Evolutionary conservation across 345 rosid genomes (phyloP).

Genomic region (Fremontodendron californicum): DNA sequence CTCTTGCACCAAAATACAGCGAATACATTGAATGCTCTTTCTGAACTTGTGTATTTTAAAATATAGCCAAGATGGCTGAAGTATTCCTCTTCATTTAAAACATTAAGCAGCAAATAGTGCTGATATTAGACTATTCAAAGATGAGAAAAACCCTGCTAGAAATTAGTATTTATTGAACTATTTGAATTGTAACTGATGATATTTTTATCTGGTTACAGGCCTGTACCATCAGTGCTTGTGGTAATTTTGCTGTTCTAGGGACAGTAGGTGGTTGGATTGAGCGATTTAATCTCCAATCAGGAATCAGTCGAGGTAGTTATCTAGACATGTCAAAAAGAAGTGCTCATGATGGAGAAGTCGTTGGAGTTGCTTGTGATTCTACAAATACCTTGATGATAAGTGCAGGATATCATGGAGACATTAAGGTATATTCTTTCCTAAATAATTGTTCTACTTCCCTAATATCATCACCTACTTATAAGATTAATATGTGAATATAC

Average conservation of each 20-base stretch:
- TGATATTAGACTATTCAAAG: constrained; percentile 4
- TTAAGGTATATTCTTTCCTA: constrained; percentile 55
- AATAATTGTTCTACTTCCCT: background rate
- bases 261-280: constrained; percentile 95
- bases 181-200: background rate
- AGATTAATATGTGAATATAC: background rate
- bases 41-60: background rate
- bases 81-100: background rate
- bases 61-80: background rate
- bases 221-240: constrained; percentile 91
- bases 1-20: background rate
- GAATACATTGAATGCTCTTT: background rate
- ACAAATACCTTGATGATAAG: constrained; percentile 90
- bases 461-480: background rate
- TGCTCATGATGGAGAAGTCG: constrained; percentile 77
- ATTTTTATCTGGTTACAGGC: constrained; percentile 49
- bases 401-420: constrained; percentile 85
- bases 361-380: constrained; percentile 94
- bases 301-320: constrained; percentile 85
- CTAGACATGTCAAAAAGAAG: constrained; percentile 47
- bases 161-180: background rate
- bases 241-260: constrained; percentile 91
- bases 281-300: constrained; percentile 93
- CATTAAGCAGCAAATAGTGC: background rate
- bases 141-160: background rate